Evolutionary conservation across 2,329 filamentous ascomycete species (phyloP).

Genomic region (Neopestalotiopsis clavispora): DNA sequence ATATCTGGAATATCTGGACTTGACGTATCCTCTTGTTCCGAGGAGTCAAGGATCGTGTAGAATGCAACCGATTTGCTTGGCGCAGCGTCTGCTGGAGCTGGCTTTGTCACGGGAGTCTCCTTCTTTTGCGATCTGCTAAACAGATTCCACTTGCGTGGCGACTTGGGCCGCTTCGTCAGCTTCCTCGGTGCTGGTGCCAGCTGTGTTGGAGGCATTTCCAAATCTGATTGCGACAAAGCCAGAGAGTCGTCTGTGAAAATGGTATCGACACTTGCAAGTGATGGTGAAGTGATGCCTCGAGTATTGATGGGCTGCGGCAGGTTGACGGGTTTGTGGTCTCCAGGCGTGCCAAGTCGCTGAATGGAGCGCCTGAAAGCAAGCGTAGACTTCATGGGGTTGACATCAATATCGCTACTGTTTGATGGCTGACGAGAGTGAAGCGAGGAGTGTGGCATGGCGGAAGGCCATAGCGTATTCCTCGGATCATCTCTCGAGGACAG

Average conservation of each 20-base stretch:
- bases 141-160: constrained; percentile 67
- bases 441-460: constrained; percentile 49
- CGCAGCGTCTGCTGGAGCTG: constrained; percentile 53
- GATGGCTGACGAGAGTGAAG: constrained; percentile 49
- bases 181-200: constrained; percentile 52
- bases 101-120: constrained; percentile 43
- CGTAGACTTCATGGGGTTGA: constrained; percentile 50
- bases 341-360: constrained; percentile 53
- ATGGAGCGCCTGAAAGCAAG: constrained; percentile 61
- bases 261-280: constrained; percentile 61
- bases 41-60: constrained; percentile 66
- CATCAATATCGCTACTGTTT: constrained; percentile 62
- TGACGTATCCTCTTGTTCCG: constrained; percentile 53
- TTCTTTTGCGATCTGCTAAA: constrained; percentile 54
- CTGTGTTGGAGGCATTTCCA: constrained; percentile 35
- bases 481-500: constrained; percentile 44
- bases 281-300: constrained; percentile 47
- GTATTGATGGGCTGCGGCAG: constrained; percentile 61
- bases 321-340: constrained; percentile 47
- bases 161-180: constrained; percentile 57
- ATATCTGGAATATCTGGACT: constrained; percentile 47
- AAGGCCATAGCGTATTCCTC: constrained; percentile 57
- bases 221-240: constrained; percentile 44
- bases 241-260: constrained; percentile 63
- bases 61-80: constrained; percentile 60